phyloP scores from a whole-genome alignment of 129 eudicot species.

The Calendula officinalis region DNA sequence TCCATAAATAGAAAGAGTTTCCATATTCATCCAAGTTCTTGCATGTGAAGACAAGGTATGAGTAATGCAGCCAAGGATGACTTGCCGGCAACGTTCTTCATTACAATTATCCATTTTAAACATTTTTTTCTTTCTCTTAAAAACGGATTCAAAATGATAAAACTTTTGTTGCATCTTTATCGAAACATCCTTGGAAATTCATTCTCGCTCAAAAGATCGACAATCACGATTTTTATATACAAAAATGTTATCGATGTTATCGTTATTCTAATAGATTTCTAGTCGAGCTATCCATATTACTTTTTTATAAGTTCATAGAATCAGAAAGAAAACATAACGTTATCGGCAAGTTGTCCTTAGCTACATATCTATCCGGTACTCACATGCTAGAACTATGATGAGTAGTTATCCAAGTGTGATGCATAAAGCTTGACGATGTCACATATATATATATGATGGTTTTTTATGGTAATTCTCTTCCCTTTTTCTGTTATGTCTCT shows the following conservation, averaged over 20 bases:
- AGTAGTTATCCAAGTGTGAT: conserved; percentile 26
- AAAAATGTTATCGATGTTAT: not conserved
- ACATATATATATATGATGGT: not conserved
- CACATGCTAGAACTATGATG: conserved; percentile 57
- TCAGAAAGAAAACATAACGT: not conserved
- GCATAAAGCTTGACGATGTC: conserved; percentile 9
- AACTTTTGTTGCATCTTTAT: not conserved
- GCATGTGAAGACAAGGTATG: conserved; percentile 53
- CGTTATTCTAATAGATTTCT: not conserved
- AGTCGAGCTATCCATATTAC: not conserved
- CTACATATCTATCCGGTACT: conserved; percentile 52
- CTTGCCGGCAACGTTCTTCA: conserved; percentile 48
- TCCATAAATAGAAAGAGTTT: conserved; percentile 11
- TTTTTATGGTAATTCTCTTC: conserved; percentile 12
- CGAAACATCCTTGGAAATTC: too few relatives aligned
- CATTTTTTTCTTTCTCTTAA: not conserved
- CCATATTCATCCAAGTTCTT: conserved; percentile 43
- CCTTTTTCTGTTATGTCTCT: not conserved
- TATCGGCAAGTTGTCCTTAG: conserved; percentile 57
- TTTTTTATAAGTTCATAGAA: not conserved
- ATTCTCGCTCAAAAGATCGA: too few relatives aligned
- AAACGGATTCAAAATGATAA: not conserved
- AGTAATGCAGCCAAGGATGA: conserved; percentile 84
- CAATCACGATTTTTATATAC: not conserved
- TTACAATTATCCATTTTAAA: not conserved